These are phyloP conservation scores for Huntiella abstrusa DNA, from an alignment of 2,329 filamentous ascomycete genomes.

Conservation along the genomic window DNA sequence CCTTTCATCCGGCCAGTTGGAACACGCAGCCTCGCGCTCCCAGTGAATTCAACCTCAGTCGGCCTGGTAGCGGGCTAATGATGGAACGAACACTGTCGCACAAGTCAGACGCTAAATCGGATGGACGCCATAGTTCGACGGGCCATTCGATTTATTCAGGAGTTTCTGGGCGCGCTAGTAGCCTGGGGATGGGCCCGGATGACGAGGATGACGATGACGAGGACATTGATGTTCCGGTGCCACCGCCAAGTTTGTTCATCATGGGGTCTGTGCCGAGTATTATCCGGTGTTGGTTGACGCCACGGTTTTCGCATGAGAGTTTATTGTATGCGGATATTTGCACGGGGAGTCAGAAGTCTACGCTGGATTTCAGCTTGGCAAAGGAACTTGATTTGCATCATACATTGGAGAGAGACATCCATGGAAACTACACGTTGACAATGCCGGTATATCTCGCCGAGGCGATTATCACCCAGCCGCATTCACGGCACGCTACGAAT, in stretches of 20 bases:
- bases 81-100: slow-evolving; percentile 84
- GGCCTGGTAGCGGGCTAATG: slow-evolving; percentile 69
- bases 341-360: slow-evolving; percentile 75
- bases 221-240: slow-evolving; percentile 50
- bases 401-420: slow-evolving; percentile 44
- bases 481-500: slow-evolving; percentile 52
- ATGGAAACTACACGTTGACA: slow-evolving; percentile 50
- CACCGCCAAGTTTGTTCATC: slow-evolving; percentile 69
- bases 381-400: slow-evolving; percentile 53
- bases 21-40: slow-evolving; percentile 57
- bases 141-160: slow-evolving; percentile 48
- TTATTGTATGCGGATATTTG: slow-evolving; percentile 84
- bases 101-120: slow-evolving; percentile 43
- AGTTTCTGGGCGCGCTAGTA: slow-evolving; percentile 60
- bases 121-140: slow-evolving; percentile 86
- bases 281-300: slow-evolving; percentile 86
- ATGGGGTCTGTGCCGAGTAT: slow-evolving; percentile 83
- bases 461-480: slow-evolving; percentile 61
- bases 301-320: slow-evolving; percentile 73
- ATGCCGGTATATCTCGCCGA: slow-evolving; percentile 80
- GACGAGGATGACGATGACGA: slow-evolving; percentile 49
- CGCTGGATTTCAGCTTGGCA: slow-evolving; percentile 57
- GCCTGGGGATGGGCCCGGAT: slow-evolving; percentile 59
- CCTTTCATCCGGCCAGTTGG: slow-evolving; percentile 73
- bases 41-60: slow-evolving; percentile 57